phyloP scores from a whole-genome alignment of 208 protist genomes.

The Trypanosoma brucei region DNA sequence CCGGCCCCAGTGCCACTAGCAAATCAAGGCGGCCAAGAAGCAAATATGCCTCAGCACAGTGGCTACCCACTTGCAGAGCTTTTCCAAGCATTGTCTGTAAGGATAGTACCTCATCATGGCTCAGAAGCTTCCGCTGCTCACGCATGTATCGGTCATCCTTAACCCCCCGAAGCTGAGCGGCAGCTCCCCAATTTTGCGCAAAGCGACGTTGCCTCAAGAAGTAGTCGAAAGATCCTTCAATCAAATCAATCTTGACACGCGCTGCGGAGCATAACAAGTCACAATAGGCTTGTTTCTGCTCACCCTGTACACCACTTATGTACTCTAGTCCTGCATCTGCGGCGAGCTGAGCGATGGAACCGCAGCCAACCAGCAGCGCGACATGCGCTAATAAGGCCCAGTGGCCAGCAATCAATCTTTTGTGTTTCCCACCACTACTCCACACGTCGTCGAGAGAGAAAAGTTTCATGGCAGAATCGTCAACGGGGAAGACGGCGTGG shows the following conservation, averaged over 20 bases:
- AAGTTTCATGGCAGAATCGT: neutral
- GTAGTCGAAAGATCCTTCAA: slow-evolving; percentile 8
- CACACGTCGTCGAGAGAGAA: slow-evolving; percentile 7
- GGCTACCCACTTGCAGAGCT: slow-evolving; percentile 34
- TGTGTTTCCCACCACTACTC: slow-evolving; percentile 27
- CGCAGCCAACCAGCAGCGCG: slow-evolving; percentile 33
- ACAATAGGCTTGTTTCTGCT: slow-evolving; percentile 35
- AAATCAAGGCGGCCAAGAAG: slow-evolving; percentile 46
- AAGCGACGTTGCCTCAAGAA: neutral
- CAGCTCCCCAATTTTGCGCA: slow-evolving; percentile 2
- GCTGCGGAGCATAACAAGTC: slow-evolving; percentile 52
- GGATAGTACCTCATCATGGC: slow-evolving; percentile 17
- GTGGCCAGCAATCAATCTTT: slow-evolving; percentile 40
- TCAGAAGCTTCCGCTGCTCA: slow-evolving; percentile 16
- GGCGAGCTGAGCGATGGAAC: slow-evolving; percentile 41
- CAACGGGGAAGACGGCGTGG: neutral
- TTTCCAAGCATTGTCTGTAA: slow-evolving; percentile 34
- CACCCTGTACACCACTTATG: slow-evolving; percentile 17
- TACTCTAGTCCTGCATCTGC: slow-evolving; percentile 41
- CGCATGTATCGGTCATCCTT: slow-evolving; percentile 10
- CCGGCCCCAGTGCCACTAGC: slow-evolving; percentile 39
- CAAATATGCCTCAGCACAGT: slow-evolving; percentile 50
- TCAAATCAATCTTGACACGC: slow-evolving; percentile 18
- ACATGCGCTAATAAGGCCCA: slow-evolving; percentile 62
- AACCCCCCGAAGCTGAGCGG: slow-evolving; percentile 15